Conservation (phyloP, 306 rosid species). For the Leucaena leucocephala region DNA sequence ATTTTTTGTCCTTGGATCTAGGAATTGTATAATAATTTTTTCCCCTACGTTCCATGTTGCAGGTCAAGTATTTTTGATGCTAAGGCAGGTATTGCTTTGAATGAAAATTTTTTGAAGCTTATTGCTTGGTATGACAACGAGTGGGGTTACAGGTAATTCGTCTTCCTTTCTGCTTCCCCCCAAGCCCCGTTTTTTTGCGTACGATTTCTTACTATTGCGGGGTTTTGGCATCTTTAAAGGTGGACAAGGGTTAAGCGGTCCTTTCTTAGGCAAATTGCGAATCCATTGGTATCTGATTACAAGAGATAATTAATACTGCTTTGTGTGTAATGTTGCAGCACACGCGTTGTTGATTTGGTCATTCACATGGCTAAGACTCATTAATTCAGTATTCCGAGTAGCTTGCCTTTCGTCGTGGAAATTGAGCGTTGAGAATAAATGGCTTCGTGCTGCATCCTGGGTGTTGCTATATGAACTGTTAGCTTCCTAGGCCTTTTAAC, state of each 20-base stretch:
- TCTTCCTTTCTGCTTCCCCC: background rate
- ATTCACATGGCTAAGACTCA: conserved; percentile 43
- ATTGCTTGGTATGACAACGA: conserved; percentile 84
- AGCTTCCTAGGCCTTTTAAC: background rate
- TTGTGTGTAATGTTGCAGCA: conserved; percentile 45
- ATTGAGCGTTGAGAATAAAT: conserved; percentile 34
- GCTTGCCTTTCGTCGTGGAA: background rate
- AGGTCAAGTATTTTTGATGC: conserved; percentile 85
- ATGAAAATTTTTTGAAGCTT: conserved; percentile 48
- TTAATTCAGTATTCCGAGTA: conserved; percentile 15
- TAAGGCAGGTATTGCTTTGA: conserved; percentile 81
- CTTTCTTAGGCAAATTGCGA: background rate
- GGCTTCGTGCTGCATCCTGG: conserved; percentile 2
- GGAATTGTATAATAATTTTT: background rate
- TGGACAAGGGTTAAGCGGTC: background rate
- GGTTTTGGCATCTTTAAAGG: background rate
- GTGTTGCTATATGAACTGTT: conserved; percentile 20
- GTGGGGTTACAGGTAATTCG: conserved; percentile 75
- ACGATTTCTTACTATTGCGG: background rate
- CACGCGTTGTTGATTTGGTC: conserved; percentile 72
- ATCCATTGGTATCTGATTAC: background rate
- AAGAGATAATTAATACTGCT: background rate
- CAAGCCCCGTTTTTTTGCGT: background rate
- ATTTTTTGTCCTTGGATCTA: background rate
- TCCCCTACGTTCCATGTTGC: background rate